A percentile compares a stretch with the other conserved stretches of the same genome.
Conservation (phyloP, 208 protist genomes). For the Ichthyophonus hoferi region DNA sequence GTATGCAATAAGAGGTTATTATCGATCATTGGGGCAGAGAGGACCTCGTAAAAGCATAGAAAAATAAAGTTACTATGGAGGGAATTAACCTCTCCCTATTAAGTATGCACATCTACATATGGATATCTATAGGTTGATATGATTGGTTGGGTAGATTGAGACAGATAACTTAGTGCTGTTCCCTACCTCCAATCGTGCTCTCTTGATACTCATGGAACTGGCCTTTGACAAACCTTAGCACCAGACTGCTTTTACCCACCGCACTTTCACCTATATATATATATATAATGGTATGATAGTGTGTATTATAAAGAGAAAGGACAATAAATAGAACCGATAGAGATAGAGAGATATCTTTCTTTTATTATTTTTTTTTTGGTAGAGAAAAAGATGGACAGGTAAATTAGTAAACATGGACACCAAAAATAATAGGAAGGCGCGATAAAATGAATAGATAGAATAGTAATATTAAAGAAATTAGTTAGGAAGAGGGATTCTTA, state of each 20-base stretch:
- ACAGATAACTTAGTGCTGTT: no score
- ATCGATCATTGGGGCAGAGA: no score
- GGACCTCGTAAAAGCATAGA: no score
- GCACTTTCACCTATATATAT: constrained; percentile 65
- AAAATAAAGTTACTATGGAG: no score
- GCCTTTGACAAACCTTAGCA: constrained; percentile 79
- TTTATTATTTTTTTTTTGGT: background rate
- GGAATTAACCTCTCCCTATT: no score
- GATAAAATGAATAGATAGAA: background rate
- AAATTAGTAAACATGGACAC: background rate
- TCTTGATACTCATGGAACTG: constrained; percentile 87
- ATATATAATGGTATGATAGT: background rate
- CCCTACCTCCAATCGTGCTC: constrained; percentile 80
- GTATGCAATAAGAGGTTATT: no score
- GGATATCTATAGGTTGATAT: no score
- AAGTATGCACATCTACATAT: no score
- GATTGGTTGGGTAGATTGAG: no score
- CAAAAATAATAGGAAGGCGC: background rate
- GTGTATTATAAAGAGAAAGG: background rate
- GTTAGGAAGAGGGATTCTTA: background rate
- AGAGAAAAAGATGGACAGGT: background rate
- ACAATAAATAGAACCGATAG: background rate
- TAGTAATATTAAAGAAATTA: background rate
- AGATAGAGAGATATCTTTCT: background rate
- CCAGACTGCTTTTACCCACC: constrained; percentile 77